Evolutionary conservation across 2,329 filamentous ascomycete species (phyloP).

Genomic region (Pseudogymnoascus sp.): DNA sequence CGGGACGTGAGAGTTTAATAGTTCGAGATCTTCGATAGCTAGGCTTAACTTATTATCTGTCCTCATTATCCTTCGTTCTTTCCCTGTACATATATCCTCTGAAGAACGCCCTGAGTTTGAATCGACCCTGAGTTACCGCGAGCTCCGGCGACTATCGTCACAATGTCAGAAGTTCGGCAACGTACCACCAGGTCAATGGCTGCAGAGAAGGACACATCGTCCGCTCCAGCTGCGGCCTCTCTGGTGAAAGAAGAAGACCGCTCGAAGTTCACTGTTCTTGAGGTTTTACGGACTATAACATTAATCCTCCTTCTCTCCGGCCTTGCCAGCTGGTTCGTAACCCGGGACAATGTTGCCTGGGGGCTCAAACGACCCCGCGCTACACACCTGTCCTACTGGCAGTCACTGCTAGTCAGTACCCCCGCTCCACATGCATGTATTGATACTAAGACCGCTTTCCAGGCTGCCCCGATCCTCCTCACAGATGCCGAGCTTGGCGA

Average conservation of each 20-base stretch:
- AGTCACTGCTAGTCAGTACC: slow-evolving; percentile 22
- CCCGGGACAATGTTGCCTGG: slow-evolving; percentile 25
- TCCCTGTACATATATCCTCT: not conserved
- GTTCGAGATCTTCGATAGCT: not conserved
- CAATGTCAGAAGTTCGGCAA: slow-evolving; percentile 18
- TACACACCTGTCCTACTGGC: slow-evolving; percentile 19
- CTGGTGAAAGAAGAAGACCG: slow-evolving; percentile 24
- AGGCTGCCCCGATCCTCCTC: slow-evolving; percentile 57
- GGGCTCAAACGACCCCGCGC: slow-evolving; percentile 23
- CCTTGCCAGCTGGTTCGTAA: slow-evolving; percentile 27
- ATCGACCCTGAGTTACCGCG: not conserved
- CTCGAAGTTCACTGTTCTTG: slow-evolving; percentile 20
- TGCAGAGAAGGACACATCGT: slow-evolving; percentile 2
- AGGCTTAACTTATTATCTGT: not conserved
- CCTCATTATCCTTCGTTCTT: not conserved
- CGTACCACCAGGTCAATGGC: slow-evolving; percentile 11
- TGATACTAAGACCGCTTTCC: slow-evolving; percentile 6
- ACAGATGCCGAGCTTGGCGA: slow-evolving; percentile 65
- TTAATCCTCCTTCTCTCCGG: slow-evolving; percentile 22
- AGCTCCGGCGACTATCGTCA: not conserved
- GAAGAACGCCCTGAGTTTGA: not conserved
- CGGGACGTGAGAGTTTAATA: not conserved
- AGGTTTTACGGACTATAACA: slow-evolving; percentile 23
- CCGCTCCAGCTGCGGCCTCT: slow-evolving; percentile 4
- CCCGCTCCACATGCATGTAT: not conserved